Percentiles rank a stretch among this genome's conserved stretches.
These are phyloP conservation scores for Xerocomellus amylosporus DNA, from an alignment of 768 basidiomycete species.

Conservation along the genomic window DNA sequence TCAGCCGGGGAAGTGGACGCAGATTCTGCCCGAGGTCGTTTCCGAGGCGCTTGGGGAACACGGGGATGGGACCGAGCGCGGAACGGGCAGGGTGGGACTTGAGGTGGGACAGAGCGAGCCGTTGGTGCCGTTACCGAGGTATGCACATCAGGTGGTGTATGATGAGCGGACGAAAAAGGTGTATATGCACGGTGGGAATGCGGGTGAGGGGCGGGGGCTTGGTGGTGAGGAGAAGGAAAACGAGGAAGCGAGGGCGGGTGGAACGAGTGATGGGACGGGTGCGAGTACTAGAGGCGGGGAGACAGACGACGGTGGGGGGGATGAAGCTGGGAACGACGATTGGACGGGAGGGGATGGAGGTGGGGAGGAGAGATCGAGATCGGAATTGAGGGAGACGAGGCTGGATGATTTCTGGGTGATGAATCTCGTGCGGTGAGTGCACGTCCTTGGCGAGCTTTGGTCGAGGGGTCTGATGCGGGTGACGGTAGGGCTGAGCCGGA, in stretches of 20 bases:
- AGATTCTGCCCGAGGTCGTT: constrained; percentile 44
- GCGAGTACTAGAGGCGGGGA: background rate
- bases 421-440: constrained; percentile 56
- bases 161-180: constrained; percentile 52
- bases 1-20: constrained; percentile 63
- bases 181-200: constrained; percentile 79
- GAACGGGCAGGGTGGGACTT: background rate
- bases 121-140: constrained; percentile 55
- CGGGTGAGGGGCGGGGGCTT: constrained; percentile 38
- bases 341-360: constrained; percentile 15
- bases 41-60: background rate
- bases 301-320: background rate
- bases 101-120: constrained; percentile 19
- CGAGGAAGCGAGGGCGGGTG: background rate
- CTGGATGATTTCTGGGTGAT: constrained; percentile 81
- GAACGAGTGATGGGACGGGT: too few relatives aligned
- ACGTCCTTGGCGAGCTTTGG: background rate
- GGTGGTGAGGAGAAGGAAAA: constrained; percentile 27
- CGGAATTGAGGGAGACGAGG: constrained; percentile 39
- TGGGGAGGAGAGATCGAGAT: constrained; percentile 8
- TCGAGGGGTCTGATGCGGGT: background rate
- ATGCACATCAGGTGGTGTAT: constrained; percentile 79
- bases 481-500: constrained; percentile 52
- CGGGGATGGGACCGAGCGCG: too few relatives aligned
- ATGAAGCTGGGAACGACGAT: background rate